A percentile compares a stretch with the other conserved stretches of the same genome.
These are phyloP conservation scores for Xylaria flabelliformis DNA, from an alignment of 495 filamentous ascomycete genomes.

Conservation along the genomic window DNA sequence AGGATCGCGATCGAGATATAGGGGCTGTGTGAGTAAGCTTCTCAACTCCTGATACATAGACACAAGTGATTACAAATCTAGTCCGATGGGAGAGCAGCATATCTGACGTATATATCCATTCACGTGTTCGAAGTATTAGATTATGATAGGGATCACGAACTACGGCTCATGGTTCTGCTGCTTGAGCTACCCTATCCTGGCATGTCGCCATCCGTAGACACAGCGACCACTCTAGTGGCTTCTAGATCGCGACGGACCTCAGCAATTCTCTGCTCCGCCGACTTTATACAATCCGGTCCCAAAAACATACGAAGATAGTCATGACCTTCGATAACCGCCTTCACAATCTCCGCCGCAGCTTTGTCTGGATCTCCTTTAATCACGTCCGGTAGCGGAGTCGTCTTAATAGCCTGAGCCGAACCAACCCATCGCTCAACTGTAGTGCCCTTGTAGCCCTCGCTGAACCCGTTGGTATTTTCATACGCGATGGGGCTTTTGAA, in stretches of 20 bases:
- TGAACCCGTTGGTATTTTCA: conserved; percentile 28
- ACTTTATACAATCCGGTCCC: conserved; percentile 9
- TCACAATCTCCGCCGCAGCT: conserved; percentile 49
- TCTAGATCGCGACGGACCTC: conserved; percentile 8
- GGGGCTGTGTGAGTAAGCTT: conserved; percentile 1
- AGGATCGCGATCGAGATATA: conserved; percentile 54
- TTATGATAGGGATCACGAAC: no score
- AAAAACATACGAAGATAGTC: conserved; percentile 27
- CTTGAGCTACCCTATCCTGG: not conserved
- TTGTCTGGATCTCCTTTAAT: conserved; percentile 50
- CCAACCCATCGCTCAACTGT: conserved; percentile 26
- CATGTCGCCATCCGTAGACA: conserved; percentile 1
- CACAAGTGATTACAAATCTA: not conserved
- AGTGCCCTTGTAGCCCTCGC: conserved; percentile 30
- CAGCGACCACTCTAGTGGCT: conserved; percentile 14
- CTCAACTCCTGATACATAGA: not conserved
- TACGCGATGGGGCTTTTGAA: conserved; percentile 33
- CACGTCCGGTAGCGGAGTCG: not conserved
- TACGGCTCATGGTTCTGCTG: not conserved
- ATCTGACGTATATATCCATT: no score
- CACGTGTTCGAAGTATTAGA: no score
- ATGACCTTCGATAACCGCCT: conserved; percentile 33
- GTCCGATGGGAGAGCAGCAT: not conserved
- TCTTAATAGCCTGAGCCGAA: not conserved
- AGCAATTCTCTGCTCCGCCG: conserved; percentile 2